Base-by-base conservation (phyloP, 2,329 filamentous ascomycete genomes). In the Didymosphaeria variabile region DNA sequence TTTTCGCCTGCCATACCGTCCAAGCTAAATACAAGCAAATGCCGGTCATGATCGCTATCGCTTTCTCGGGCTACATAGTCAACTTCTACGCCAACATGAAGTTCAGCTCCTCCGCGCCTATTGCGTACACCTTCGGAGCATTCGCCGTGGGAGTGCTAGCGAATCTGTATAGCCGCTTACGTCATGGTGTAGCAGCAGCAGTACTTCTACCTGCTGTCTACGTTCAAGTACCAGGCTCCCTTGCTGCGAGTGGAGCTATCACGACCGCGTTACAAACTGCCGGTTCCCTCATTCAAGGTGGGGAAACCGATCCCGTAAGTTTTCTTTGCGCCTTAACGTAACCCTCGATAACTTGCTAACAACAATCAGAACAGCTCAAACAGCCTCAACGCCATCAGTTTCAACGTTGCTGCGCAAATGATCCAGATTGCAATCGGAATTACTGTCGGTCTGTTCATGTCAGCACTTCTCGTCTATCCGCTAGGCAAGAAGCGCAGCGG, bases 11-110 rank as follows among this genome's bases (percentile, higher is more conserved):
- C 62, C 84, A 93, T 71, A 90, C 93, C 71, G 93, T 94, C 74
- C 91, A 94, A 66, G 91, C 90, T 59, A 92, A 92, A 77, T 92
- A 87, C 86, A 89, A 86, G 68, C 91, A 94, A 74, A 86, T 88
- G 38, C 91, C 91, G 0, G 84, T 91, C 59, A 94, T 94, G 91
- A 80, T 92, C 21, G 40, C 86, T 61, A 93, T 95, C 68, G 88
- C 91, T 0, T 80, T 92, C 32, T 85, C 86, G 0, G 92, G 92
- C 8, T 94, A 91, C 71, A 80, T 88, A 10, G 90, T 92, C 69
- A 94, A 91, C 77, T 91, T 87, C 79, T 94, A 90, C 78, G 87
- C 86, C n/a, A 86, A 86, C 55, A 81, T 84, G 53, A 87, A 85
- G 60, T 91, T 94, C 71, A 79, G 84, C 8, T 86, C 85, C 32